Conservation (phyloP, 2,329 filamentous ascomycete genomes). For the Metarhizium anisopliae region DNA sequence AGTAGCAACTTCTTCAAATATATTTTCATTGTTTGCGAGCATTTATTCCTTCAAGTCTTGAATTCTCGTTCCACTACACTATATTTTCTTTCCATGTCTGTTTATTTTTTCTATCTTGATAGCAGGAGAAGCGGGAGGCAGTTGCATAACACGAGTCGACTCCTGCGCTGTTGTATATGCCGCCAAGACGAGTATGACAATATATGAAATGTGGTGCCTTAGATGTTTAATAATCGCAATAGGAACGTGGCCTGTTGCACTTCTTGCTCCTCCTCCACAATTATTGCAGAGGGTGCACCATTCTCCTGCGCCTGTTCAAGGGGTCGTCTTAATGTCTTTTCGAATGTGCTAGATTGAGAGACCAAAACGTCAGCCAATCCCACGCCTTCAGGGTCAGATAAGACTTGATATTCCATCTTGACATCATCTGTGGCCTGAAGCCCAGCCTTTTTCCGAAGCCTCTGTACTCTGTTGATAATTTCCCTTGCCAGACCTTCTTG, state of each 20-base stretch:
- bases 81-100: background rate
- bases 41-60: background rate
- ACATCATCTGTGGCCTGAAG: conserved; percentile 89
- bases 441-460: conserved; percentile 86
- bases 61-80: background rate
- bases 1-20: conserved; percentile 8
- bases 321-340: conserved; percentile 69
- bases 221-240: conserved; percentile 67
- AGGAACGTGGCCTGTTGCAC: conserved; percentile 75
- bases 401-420: conserved; percentile 82
- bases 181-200: background rate
- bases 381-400: conserved; percentile 69
- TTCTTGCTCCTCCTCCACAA: conserved; percentile 77
- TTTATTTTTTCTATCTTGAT: background rate
- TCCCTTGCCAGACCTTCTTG: conserved; percentile 86
- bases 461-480: conserved; percentile 87
- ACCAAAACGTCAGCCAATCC: conserved; percentile 63
- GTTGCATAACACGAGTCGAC: too few species aligned
- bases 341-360: conserved; percentile 58
- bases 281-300: conserved; percentile 33
- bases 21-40: background rate
- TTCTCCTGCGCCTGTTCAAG: conserved; percentile 42
- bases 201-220: conserved; percentile 14
- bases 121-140: too few species aligned
- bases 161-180: background rate